These are phyloP conservation scores for Gaultheria prostrata DNA, from an alignment of 148 eudicot species.

Conservation along the genomic window DNA sequence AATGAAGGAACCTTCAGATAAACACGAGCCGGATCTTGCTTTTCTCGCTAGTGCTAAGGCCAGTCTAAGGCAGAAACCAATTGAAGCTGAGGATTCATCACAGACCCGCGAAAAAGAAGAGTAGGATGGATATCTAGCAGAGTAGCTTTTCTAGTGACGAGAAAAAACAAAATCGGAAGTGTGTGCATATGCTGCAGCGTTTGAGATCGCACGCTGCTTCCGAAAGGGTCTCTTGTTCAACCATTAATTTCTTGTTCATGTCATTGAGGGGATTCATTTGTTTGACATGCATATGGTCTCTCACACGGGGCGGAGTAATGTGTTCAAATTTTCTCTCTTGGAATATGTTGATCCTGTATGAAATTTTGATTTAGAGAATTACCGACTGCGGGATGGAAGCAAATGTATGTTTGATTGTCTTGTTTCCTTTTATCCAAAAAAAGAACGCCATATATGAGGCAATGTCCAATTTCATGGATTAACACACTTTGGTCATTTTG, in stretches of 20 bases:
- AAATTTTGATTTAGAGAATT: background rate
- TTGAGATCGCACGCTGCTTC: background rate
- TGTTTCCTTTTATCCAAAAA: background rate
- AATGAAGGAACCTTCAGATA: conserved; percentile 69
- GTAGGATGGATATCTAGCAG: conserved; percentile 19
- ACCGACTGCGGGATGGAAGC: background rate
- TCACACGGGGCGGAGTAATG: background rate
- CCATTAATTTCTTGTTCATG: background rate
- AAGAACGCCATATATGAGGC: no score
- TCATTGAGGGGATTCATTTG: background rate
- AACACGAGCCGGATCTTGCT: conserved; percentile 68
- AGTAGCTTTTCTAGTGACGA: background rate
- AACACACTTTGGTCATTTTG: no score
- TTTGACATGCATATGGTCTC: background rate
- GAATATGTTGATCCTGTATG: background rate
- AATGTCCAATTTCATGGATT: no score
- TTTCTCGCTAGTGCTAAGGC: conserved; percentile 62
- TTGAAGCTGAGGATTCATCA: conserved; percentile 28
- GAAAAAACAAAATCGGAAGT: conserved; percentile 1
- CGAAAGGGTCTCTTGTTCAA: background rate
- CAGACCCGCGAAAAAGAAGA: conserved; percentile 35
- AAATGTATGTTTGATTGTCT: background rate
- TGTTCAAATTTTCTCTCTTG: background rate
- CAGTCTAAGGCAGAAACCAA: conserved; percentile 41
- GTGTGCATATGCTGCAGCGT: background rate